Conservation (phyloP, 2,329 filamentous ascomycete species). For the Dactylellina cionopaga region DNA sequence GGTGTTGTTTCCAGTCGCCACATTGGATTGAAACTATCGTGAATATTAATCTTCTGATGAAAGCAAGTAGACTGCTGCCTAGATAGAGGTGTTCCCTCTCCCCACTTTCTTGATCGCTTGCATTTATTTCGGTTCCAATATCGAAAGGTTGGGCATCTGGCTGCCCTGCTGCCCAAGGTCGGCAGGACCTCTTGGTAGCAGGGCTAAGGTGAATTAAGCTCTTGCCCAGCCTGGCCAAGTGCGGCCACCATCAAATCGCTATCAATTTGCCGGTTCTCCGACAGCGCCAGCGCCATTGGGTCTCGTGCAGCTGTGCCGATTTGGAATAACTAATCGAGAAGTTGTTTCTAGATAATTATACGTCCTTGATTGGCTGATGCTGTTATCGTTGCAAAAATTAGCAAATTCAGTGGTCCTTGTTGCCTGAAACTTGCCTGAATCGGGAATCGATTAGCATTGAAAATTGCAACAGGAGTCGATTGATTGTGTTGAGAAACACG, state of each 20-base stretch:
- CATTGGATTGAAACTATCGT: not conserved
- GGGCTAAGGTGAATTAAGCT: conserved; percentile 43
- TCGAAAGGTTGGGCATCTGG: not conserved
- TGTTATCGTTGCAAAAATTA: conserved; percentile 6
- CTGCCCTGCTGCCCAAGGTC: conserved; percentile 33
- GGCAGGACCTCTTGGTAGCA: conserved; percentile 36
- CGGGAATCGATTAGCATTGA: conserved; percentile 11
- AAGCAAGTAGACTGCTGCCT: conserved; percentile 35
- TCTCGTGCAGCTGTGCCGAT: conserved; percentile 28
- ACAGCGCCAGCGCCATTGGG: not conserved
- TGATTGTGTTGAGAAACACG: conserved; percentile 28
- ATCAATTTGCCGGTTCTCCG: conserved; percentile 37
- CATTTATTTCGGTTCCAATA: conserved; percentile 23
- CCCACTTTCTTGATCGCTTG: not conserved
- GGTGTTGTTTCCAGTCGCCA: not conserved
- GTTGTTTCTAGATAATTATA: not conserved
- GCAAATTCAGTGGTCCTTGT: not conserved
- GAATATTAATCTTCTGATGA: no score
- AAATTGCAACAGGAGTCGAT: conserved; percentile 37
- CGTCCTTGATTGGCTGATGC: conserved; percentile 6
- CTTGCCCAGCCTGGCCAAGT: conserved; percentile 52
- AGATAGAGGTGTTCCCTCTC: conserved; percentile 11
- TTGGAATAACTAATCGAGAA: conserved; percentile 41
- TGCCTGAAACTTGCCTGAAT: conserved; percentile 23
- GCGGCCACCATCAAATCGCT: not conserved